Conservation (phyloP, 768 basidiomycete genomes). For the Boletus subcaerulescens region DNA sequence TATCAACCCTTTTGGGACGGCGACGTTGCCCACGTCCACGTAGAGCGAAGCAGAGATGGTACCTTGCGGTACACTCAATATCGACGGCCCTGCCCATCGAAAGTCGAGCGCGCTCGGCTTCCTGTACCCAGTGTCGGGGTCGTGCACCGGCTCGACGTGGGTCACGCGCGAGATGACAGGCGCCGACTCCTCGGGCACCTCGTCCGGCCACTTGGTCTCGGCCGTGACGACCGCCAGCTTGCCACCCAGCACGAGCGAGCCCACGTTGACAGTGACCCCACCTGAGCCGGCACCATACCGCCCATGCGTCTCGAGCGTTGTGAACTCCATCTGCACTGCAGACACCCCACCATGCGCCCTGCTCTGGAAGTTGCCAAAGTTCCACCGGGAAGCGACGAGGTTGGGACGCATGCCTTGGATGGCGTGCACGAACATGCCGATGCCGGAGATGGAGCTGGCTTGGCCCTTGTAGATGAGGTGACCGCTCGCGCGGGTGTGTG, state of each 20-base stretch:
- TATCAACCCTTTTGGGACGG: conserved; percentile 68
- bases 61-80: conserved; percentile 51
- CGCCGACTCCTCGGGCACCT: conserved; percentile 45
- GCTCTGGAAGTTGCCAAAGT: conserved; percentile 91
- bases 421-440: conserved; percentile 89
- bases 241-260: conserved; percentile 76
- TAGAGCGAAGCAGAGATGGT: conserved; percentile 53
- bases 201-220: conserved; percentile 74
- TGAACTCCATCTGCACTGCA: conserved; percentile 95
- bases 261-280: conserved; percentile 80
- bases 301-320: conserved; percentile 77
- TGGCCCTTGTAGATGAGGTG: conserved; percentile 65
- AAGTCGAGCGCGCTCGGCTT: conserved; percentile 67
- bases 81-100: conserved; percentile 74
- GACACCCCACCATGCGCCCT: conserved; percentile 68
- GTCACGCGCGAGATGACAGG: conserved; percentile 60
- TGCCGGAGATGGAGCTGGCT: conserved; percentile 53
- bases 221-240: conserved; percentile 76
- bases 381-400: conserved; percentile 90
- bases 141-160: conserved; percentile 59
- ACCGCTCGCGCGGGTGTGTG: conserved; percentile 60
- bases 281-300: conserved; percentile 78
- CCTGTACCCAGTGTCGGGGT: conserved; percentile 80
- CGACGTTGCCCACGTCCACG: conserved; percentile 55
- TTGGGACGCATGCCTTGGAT: conserved; percentile 99